These are phyloP conservation scores for Tolypocladium cylindrosporum DNA, from an alignment of 2,329 filamentous ascomycete genomes.

Conservation along the genomic window DNA sequence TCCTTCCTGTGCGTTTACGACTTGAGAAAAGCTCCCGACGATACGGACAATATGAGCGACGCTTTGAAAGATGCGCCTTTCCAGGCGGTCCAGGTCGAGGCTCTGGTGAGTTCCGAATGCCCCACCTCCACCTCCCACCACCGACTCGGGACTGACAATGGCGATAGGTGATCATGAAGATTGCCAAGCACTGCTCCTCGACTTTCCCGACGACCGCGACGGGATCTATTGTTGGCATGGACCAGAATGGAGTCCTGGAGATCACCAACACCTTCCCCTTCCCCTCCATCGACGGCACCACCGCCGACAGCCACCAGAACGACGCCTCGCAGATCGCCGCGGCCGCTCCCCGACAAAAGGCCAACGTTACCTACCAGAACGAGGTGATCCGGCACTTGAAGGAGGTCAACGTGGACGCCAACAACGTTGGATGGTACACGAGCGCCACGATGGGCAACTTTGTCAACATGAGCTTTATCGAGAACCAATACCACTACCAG, in stretches of 20 bases:
- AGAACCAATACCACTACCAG: constrained; percentile 98
- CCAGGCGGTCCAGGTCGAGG: constrained; percentile 87
- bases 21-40: not conserved
- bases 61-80: constrained; percentile 58
- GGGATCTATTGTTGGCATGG: constrained; percentile 88
- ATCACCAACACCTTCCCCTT: constrained; percentile 95
- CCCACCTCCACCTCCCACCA: constrained; percentile 22
- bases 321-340: constrained; percentile 68
- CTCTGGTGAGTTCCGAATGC: constrained; percentile 57
- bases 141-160: constrained; percentile 10
- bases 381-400: constrained; percentile 97
- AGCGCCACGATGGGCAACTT: constrained; percentile 99
- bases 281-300: constrained; percentile 66
- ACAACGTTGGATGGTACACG: constrained; percentile 97
- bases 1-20: constrained; percentile 5
- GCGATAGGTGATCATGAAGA: constrained; percentile 83
- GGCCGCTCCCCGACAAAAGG: constrained; percentile 83
- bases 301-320: constrained; percentile 64
- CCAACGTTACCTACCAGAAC: constrained; percentile 77
- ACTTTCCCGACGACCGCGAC: constrained; percentile 83
- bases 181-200: constrained; percentile 88
- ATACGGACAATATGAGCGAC: constrained; percentile 44
- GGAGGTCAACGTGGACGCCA: constrained; percentile 97
- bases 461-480: constrained; percentile 86
- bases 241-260: constrained; percentile 69